phyloP scores from a whole-genome alignment of 306 rosid genomes.

The Trichosanthes cucumerina region DNA sequence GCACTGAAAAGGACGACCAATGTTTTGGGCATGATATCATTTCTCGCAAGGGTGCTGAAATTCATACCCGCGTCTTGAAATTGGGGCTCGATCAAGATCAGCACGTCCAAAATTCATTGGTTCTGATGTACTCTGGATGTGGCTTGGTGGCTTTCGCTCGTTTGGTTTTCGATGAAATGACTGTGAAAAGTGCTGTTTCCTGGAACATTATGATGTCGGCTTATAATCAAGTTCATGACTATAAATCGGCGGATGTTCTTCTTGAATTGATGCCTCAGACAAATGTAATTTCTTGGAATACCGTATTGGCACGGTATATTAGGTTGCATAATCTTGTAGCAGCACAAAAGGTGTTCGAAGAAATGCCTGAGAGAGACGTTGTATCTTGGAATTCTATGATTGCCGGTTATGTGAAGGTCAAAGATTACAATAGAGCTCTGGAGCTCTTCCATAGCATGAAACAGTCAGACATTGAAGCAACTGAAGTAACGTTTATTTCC shows the following conservation, averaged over 20 bases:
- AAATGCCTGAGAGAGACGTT: conserved; percentile 46
- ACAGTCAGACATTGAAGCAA: conserved; percentile 26
- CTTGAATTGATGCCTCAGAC: conserved; percentile 40
- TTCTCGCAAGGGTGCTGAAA: conserved; percentile 45
- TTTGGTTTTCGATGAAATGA: conserved; percentile 44
- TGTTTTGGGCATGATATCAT: conserved; percentile 12
- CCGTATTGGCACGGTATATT: conserved; percentile 30
- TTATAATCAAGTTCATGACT: conserved; percentile 34
- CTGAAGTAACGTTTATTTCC: conserved; percentile 39
- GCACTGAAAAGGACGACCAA: conserved; percentile 13
- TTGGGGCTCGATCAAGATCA: conserved; percentile 33
- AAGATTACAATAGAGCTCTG: conserved; percentile 35
- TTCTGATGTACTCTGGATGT: conserved; percentile 31
- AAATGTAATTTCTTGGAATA: conserved; percentile 63
- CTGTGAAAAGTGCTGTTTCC: conserved; percentile 29
- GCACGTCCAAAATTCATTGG: conserved; percentile 41
- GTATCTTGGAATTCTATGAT: conserved; percentile 61
- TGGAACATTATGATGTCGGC: conserved; percentile 68
- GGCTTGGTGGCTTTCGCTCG: conserved; percentile 36
- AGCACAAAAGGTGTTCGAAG: conserved; percentile 39
- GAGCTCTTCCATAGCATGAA: conserved; percentile 42
- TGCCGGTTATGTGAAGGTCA: conserved; percentile 37
- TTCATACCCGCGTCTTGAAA: conserved; percentile 42
- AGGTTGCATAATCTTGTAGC: conserved; percentile 28
- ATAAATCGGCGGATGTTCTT: conserved; percentile 34